These are phyloP conservation scores for Globisporangium cederbergense DNA, from an alignment of 352 stramenopile species.

Conservation along the genomic window DNA sequence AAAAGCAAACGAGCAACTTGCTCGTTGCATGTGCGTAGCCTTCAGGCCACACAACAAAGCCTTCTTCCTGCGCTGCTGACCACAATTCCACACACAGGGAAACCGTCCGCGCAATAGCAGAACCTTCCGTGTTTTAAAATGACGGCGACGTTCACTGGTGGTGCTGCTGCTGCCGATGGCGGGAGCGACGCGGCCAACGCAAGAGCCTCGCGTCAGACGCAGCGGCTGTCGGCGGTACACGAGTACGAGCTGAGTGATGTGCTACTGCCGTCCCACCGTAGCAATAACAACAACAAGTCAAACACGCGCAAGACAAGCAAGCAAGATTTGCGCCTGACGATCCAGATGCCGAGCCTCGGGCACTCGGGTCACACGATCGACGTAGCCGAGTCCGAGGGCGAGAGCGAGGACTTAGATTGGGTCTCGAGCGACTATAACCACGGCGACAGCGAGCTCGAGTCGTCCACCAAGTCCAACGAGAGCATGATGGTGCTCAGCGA, in stretches of 20 bases:
- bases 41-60: no score
- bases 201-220: background rate
- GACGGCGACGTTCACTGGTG: background rate
- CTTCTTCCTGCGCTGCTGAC: background rate
- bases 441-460: constrained; percentile 10
- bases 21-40: background rate
- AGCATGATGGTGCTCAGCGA: constrained; percentile 15
- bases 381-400: constrained; percentile 7
- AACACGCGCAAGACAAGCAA: background rate
- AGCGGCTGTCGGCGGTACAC: constrained; percentile 1
- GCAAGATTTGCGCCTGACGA: constrained; percentile 1
- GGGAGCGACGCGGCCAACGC: background rate
- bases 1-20: background rate
- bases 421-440: constrained; percentile 15
- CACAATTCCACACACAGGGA: background rate
- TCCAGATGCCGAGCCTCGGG: constrained; percentile 1
- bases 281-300: constrained; percentile 3
- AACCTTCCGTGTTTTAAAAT: background rate
- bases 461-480: constrained; percentile 7
- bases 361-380: constrained; percentile 4
- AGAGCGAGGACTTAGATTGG: background rate
- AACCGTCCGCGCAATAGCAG: background rate
- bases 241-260: constrained; percentile 3
- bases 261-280: background rate
- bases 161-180: no score